Conservation (phyloP, 371 early-diverging fungal species). For the Mortierella sp. region DNA sequence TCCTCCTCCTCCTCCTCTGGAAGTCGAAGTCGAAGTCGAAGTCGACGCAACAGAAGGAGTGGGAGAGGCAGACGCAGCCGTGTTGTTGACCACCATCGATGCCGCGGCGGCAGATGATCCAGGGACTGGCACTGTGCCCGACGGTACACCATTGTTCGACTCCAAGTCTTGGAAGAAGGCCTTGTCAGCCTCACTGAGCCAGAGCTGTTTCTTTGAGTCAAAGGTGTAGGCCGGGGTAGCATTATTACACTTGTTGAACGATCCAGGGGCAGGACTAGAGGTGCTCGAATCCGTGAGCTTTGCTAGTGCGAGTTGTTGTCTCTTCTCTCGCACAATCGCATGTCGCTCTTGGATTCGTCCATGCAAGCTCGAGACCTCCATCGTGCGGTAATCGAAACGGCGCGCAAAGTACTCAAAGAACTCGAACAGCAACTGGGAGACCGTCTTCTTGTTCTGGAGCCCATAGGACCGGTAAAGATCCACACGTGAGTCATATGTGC, state of each 20-base stretch:
- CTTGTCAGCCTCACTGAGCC: slow-evolving; percentile 19
- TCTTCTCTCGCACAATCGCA: slow-evolving; percentile 8
- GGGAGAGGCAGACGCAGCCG: slow-evolving; percentile 1
- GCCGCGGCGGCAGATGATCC: slow-evolving; percentile 1
- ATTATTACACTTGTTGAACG: neutral
- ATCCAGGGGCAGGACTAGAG: neutral
- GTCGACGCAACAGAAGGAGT: neutral
- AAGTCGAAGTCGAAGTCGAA: neutral
- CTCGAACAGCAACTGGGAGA: slow-evolving; percentile 35
- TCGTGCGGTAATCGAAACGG: slow-evolving; percentile 35
- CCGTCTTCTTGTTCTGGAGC: slow-evolving; percentile 27
- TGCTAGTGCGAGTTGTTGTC: neutral
- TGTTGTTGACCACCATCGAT: too few species aligned
- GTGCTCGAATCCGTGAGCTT: neutral
- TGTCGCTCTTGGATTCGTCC: slow-evolving; percentile 31
- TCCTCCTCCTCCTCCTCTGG: neutral
- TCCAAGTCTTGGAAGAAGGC: slow-evolving; percentile 22
- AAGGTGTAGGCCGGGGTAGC: slow-evolving; percentile 1
- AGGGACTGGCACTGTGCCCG: neutral
- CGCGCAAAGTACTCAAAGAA: slow-evolving; percentile 41
- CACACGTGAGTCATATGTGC: slow-evolving; percentile 23
- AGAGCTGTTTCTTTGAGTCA: slow-evolving; percentile 18
- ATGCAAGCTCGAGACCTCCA: slow-evolving; percentile 23
- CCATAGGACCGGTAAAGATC: slow-evolving; percentile 21
- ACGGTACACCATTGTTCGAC: slow-evolving; percentile 4